Percentiles rank a stretch among this genome's conserved stretches.
These are phyloP conservation scores for Hericium rajendrae DNA, from an alignment of 768 basidiomycete species.

Conservation along the genomic window DNA sequence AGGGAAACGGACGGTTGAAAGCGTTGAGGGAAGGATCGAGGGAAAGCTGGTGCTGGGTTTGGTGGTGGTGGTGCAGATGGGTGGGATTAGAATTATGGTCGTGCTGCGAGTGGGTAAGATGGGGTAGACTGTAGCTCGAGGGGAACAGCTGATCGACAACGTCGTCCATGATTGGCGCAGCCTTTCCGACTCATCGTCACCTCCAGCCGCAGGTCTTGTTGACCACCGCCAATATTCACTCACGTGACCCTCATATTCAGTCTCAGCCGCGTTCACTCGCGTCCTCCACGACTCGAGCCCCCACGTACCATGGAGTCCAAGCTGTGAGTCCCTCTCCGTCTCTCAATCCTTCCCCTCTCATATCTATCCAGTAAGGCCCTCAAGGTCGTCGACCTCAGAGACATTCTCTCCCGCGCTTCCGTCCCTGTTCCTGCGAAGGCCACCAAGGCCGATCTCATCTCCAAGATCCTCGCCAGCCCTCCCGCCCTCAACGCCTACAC, in stretches of 20 bases:
- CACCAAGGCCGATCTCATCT: constrained; percentile 60
- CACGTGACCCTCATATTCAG: not conserved
- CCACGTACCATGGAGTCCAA: constrained; percentile 27
- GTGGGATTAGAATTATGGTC: constrained; percentile 9
- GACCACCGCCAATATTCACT: not conserved
- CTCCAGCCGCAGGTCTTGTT: too few species aligned
- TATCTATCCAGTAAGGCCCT: constrained; percentile 38
- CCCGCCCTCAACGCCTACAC: constrained; percentile 43
- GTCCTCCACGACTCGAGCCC: not conserved
- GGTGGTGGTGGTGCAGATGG: constrained; percentile 7
- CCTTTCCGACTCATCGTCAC: constrained; percentile 3
- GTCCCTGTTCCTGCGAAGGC: constrained; percentile 43
- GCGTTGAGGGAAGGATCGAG: constrained; percentile 5
- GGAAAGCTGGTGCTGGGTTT: constrained; percentile 4
- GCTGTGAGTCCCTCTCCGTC: constrained; percentile 21
- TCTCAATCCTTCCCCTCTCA: not conserved
- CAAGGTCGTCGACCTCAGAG: constrained; percentile 63
- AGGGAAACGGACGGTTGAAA: not conserved
- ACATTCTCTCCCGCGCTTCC: constrained; percentile 45
- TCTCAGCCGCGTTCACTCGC: not conserved
- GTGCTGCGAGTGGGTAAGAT: constrained; percentile 24
- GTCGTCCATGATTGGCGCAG: constrained; percentile 27
- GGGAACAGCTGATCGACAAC: constrained; percentile 56
- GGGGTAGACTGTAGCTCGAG: constrained; percentile 40
- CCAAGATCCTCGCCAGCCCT: constrained; percentile 45